Base-by-base conservation (phyloP, 768 basidiomycete genomes). In the Lactifluus piperatus region DNA sequence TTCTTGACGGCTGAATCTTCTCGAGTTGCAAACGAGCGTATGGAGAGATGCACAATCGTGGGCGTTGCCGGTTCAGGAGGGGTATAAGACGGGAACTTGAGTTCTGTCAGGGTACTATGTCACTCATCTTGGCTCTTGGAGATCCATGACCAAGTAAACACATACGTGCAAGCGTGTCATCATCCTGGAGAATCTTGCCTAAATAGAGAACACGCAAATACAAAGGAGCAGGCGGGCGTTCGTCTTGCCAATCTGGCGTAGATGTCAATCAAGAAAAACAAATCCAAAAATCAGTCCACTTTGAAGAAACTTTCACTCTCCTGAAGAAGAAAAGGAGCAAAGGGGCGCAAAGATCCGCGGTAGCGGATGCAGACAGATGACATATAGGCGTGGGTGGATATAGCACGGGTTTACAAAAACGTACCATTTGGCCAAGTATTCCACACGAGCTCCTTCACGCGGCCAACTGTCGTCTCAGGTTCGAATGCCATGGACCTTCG, bases 361-460 rank as follows among this genome's bases (percentile, higher is more conserved):
- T 39, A 18, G 37, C 37, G 16, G 16, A 5, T 18, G 50, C 4
- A 24, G 10, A 36, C n/a, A n/a, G n/a, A n/a, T 24, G 22, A 16
- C 10, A 26, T n/a, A n/a, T n/a, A 14, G n/a, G 30, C 18, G 32
- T 55, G 26, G 36, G 44, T 51, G n/a, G n/a, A 43, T 22, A 24
- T 7, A 20, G 18, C 37, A 29, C 16, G 57, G 24, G 3, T 11
- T 6, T 39, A 48, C 32, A 37, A 30, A 73, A 39, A 16, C 80
- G 67, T 62, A 84, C 88, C 87, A 65, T 75, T 72, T 29, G 86
- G 86, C 88, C 89, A 91, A 34, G 82, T 79, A 72, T 84, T 88
- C 88, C 89, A 91, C 37, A 85, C 81, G 48, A 91, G 78, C 72
- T 91, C 89, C 71, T 91, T 91, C 29, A 89, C 84, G 64, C 89